phyloP scores from a whole-genome alignment of 164 flowering plant genomes.

The Sextonia rubra region DNA sequence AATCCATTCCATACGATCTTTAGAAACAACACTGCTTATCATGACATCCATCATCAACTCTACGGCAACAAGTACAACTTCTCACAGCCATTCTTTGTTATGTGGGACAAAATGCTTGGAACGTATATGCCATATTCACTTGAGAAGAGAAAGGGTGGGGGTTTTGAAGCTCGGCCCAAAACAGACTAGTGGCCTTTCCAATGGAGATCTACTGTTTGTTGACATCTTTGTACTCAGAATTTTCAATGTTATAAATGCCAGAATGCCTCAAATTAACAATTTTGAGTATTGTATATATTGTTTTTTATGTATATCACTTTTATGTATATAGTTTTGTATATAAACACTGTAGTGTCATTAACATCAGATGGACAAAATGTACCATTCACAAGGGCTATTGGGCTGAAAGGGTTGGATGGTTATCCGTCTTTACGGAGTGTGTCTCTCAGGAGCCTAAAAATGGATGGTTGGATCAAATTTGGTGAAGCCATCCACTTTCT shows the following conservation, averaged over 20 bases:
- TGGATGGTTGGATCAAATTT: no score
- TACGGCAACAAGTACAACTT: conserved; percentile 89
- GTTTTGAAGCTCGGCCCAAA: conserved; percentile 66
- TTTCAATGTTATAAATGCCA: conserved; percentile 7
- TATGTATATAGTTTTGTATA: not conserved
- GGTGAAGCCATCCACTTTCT: no score
- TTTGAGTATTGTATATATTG: conserved; percentile 3
- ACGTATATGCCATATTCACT: conserved; percentile 91
- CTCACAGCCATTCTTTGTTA: conserved; percentile 90
- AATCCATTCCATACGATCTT: conserved; percentile 79
- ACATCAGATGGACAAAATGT: no score
- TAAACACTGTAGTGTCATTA: conserved; percentile 1
- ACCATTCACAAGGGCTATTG: no score
- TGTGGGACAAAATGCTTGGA: conserved; percentile 90
- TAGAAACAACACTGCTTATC: conserved; percentile 88
- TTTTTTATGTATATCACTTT: not conserved
- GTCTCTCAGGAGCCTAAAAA: no score
- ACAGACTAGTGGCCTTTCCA: conserved; percentile 36
- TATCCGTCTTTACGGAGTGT: no score
- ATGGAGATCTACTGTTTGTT: not conserved
- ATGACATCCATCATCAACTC: conserved; percentile 94
- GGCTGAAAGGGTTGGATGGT: no score
- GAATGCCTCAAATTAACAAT: not conserved
- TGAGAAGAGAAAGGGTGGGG: conserved; percentile 70
- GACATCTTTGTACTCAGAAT: not conserved